phyloP scores from a whole-genome alignment of 1,284 basidiomycete species.

The Cystobasidium pallidum region DNA sequence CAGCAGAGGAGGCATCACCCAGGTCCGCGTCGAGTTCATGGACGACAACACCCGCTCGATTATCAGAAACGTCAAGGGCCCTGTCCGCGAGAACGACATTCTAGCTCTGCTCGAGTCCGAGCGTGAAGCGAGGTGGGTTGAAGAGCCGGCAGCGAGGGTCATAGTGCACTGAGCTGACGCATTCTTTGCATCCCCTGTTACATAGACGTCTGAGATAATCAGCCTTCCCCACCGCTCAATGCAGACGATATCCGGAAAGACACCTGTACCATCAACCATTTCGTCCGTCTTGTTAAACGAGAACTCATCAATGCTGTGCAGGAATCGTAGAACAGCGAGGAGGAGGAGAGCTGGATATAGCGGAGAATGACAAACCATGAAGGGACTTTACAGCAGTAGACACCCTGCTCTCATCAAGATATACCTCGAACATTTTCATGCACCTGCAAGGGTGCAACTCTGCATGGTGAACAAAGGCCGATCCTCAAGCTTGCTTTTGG shows the following conservation, averaged over 20 bases:
- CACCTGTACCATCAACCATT: not conserved
- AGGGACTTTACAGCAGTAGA: not conserved
- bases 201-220: slow-evolving; percentile 31
- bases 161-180: not conserved
- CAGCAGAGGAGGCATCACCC: slow-evolving; percentile 98
- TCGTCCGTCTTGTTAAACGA: not conserved
- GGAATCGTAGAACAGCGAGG: not conserved
- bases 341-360: not conserved
- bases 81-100: slow-evolving; percentile 95
- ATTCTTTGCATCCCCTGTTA: not conserved
- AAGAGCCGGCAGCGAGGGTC: not conserved
- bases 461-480: no score
- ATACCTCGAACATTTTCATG: not conserved
- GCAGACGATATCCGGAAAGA: slow-evolving; percentile 18
- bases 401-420: not conserved
- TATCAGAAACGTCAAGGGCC: slow-evolving; percentile 99
- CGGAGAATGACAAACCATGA: no score
- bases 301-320: not conserved
- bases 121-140: slow-evolving; percentile 97
- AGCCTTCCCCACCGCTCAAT: not conserved
- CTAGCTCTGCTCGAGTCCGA: slow-evolving; percentile 97
- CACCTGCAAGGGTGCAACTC: no score
- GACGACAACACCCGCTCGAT: slow-evolving; percentile 94
- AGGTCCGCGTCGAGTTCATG: slow-evolving; percentile 99
- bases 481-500: no score